Conservation (phyloP, 306 rosid genomes). For the Cyclanthera cordifolia region DNA sequence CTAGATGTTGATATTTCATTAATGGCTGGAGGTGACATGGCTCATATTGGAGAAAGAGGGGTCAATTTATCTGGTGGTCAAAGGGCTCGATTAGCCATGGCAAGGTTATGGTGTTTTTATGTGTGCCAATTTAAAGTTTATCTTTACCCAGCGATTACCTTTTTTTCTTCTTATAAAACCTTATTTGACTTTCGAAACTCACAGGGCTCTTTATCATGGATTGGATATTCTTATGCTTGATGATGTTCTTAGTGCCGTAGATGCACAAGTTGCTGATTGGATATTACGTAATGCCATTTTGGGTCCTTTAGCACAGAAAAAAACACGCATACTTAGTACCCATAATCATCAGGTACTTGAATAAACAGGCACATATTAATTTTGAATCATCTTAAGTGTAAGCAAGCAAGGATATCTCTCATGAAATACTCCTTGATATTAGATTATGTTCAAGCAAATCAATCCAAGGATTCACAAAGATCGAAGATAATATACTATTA, state of each 20-base stretch:
- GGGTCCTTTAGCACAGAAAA: slow-evolving; percentile 57
- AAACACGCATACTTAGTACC: slow-evolving; percentile 68
- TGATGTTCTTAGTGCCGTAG: slow-evolving; percentile 87
- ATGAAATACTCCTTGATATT: background rate
- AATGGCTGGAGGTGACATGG: slow-evolving; percentile 92
- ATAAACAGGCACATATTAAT: background rate
- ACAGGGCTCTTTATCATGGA: slow-evolving; percentile 79
- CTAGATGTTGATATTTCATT: slow-evolving; percentile 70
- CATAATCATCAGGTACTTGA: slow-evolving; percentile 63
- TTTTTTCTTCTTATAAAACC: slow-evolving; percentile 9
- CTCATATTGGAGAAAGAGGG: slow-evolving; percentile 85
- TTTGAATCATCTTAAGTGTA: background rate
- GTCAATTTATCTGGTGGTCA: slow-evolving; percentile 90
- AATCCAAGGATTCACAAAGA: too few species aligned
- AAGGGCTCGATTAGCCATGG: slow-evolving; percentile 92
- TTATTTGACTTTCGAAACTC: slow-evolving; percentile 18
- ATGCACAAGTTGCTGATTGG: slow-evolving; percentile 79
- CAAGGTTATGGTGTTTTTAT: slow-evolving; percentile 41
- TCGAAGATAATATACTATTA: too few species aligned
- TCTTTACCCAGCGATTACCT: slow-evolving; percentile 1
- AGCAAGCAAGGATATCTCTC: background rate
- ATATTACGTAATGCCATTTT: slow-evolving; percentile 60
- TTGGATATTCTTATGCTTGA: slow-evolving; percentile 75
- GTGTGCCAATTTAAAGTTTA: background rate
- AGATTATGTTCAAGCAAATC: too few species aligned